These are phyloP conservation scores for Mentha longifolia DNA, from an alignment of 257 asterid genomes.

Conservation along the genomic window DNA sequence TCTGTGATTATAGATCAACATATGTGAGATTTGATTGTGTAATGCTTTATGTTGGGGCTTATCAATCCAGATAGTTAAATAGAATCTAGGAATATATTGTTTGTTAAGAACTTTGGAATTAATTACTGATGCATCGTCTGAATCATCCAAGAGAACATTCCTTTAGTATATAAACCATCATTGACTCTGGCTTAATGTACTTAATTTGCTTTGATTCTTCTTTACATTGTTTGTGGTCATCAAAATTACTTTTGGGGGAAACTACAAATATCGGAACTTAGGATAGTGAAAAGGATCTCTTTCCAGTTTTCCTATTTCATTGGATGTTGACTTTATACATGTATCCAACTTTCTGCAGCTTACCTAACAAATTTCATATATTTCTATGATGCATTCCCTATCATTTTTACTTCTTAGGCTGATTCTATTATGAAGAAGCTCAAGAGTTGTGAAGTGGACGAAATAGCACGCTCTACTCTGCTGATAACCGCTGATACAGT, in stretches of 20 bases:
- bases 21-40: background rate
- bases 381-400: slow-evolving; percentile 2
- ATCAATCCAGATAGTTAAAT: background rate
- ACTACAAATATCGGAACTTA: background rate
- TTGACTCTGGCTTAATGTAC: background rate
- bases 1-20: background rate
- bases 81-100: background rate
- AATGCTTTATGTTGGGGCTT: background rate
- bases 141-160: background rate
- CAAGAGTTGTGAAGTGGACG: slow-evolving; percentile 42
- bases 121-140: background rate
- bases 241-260: background rate
- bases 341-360: slow-evolving; percentile 13
- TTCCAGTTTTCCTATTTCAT: slow-evolving; percentile 1
- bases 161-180: background rate
- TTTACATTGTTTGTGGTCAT: background rate
- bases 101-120: slow-evolving; percentile 7
- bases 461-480: slow-evolving; percentile 51
- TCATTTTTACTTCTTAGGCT: slow-evolving; percentile 51
- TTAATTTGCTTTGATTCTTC: slow-evolving; percentile 14
- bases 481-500: slow-evolving; percentile 92
- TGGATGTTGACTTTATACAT: slow-evolving; percentile 8
- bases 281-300: slow-evolving; percentile 16
- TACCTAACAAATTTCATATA: slow-evolving; percentile 13
- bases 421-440: slow-evolving; percentile 72